Conservation (phyloP, 345 rosid species). For the Cardiospermum halicacabum region DNA sequence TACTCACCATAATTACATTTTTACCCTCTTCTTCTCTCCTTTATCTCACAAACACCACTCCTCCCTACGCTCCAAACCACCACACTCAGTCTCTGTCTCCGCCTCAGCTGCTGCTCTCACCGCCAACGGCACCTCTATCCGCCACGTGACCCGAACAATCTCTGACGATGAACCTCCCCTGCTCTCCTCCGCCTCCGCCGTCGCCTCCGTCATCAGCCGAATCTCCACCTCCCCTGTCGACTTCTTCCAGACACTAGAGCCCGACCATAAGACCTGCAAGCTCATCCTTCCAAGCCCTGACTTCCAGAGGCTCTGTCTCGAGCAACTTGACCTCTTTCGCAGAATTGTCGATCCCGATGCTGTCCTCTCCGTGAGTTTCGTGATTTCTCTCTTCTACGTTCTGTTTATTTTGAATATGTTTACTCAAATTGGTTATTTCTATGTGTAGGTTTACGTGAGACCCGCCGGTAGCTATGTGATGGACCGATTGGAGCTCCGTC, state of each 20-base stretch:
- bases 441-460: conserved; percentile 68
- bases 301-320: conserved; percentile 71
- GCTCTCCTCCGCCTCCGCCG: conserved; percentile 73
- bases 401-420: neutral
- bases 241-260: conserved; percentile 60
- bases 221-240: conserved; percentile 69
- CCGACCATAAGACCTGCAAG: conserved; percentile 41
- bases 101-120: conserved; percentile 29
- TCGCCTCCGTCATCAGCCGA: conserved; percentile 62
- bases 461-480: conserved; percentile 95
- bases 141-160: conserved; percentile 40
- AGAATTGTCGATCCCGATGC: conserved; percentile 66
- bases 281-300: conserved; percentile 75
- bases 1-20: conserved; percentile 15
- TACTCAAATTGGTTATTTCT: neutral
- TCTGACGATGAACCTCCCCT: conserved; percentile 28
- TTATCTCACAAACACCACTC: conserved; percentile 5
- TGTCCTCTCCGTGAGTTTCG: conserved; percentile 55
- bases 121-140: conserved; percentile 40
- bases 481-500: conserved; percentile 88
- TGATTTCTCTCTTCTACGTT: neutral
- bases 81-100: conserved; percentile 7
- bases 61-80: conserved; percentile 12
- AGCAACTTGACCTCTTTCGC: conserved; percentile 79
- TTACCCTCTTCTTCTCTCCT: conserved; percentile 24